Base-by-base conservation (phyloP, 2,329 filamentous ascomycete species). In the Trichoderma oligosporum region DNA sequence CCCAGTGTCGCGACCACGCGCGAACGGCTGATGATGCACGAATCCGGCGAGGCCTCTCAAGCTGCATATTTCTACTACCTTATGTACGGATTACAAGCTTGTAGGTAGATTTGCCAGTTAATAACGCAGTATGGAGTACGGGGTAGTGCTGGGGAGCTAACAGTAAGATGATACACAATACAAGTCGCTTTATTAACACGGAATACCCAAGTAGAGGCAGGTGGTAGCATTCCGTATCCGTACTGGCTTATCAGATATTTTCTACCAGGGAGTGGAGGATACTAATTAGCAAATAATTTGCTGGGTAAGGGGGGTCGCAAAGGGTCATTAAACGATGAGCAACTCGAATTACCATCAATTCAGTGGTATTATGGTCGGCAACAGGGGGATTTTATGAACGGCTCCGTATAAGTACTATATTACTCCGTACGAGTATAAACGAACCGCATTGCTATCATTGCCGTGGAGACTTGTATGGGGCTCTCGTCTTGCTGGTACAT, bases 401-500 rank as follows among this genome's bases (percentile, higher is more conserved):
- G 51, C 51, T 54, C 39, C 51, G 51, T 54, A 54, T 45, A 54
- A n/a, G n/a, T n/a, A n/a, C n/a, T n/a, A n/a, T n/a, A n/a, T n/a
- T n/a, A n/a, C n/a, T n/a, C n/a, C n/a, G n/a, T n/a, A n/a, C n/a
- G n/a, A n/a, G n/a, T n/a, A n/a, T n/a, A n/a, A n/a, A 35, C 51
- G 31, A 54, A 54, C 27, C 51, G 47, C 51, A 38, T 45, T 36
- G 51, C 51, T 45, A 31, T 46, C 31, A 55, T 55, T 55, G 41
- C 51, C 51, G 51, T 55, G 51, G 51, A 36, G 51, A 55, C 51
- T 16, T 16, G 47, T 9, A 55, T 46, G 51, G 51, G 41, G 39
- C 51, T 14, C 51, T 55, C 51, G 51, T 46, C 51, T n/a, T 55
- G 38, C 41, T 53, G 39, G 49, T 27, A 42, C 41, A 29, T 22